phyloP scores from a whole-genome alignment of 495 filamentous ascomycete genomes.

The Tuber borchii region DNA sequence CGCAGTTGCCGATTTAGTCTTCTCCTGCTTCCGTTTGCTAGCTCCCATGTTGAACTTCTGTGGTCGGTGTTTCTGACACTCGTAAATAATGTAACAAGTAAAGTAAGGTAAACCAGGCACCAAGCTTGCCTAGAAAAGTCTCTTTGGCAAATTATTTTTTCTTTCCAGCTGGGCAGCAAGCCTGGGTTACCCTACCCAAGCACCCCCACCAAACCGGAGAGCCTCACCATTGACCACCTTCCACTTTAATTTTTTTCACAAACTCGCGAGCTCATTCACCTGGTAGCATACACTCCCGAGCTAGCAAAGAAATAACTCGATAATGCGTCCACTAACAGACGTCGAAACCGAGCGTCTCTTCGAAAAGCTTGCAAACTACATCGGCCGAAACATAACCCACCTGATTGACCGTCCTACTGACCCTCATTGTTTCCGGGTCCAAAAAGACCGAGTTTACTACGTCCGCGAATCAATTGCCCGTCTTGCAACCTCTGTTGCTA shows the following conservation, averaged over 20 bases:
- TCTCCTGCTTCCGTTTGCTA: slow-evolving; percentile 39
- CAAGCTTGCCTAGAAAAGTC: background rate
- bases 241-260: background rate
- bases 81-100: background rate
- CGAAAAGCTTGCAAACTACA: slow-evolving; percentile 64
- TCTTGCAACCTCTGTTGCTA: slow-evolving; percentile 73
- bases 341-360: slow-evolving; percentile 67
- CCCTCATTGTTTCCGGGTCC: slow-evolving; percentile 73
- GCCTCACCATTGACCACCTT: background rate
- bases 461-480: slow-evolving; percentile 80
- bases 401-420: slow-evolving; percentile 69
- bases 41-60: slow-evolving; percentile 28
- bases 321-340: slow-evolving; percentile 70
- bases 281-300: background rate
- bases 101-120: slow-evolving; percentile 5
- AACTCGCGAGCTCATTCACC: background rate
- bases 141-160: slow-evolving; percentile 22
- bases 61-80: background rate
- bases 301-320: background rate
- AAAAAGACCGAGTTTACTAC: slow-evolving; percentile 73
- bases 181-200: slow-evolving; percentile 20
- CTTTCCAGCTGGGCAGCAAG: background rate
- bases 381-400: slow-evolving; percentile 67
- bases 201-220: background rate
- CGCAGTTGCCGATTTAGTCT: slow-evolving; percentile 4